Conservation (phyloP, 352 stramenopile genomes). For the Pythium volutum region DNA sequence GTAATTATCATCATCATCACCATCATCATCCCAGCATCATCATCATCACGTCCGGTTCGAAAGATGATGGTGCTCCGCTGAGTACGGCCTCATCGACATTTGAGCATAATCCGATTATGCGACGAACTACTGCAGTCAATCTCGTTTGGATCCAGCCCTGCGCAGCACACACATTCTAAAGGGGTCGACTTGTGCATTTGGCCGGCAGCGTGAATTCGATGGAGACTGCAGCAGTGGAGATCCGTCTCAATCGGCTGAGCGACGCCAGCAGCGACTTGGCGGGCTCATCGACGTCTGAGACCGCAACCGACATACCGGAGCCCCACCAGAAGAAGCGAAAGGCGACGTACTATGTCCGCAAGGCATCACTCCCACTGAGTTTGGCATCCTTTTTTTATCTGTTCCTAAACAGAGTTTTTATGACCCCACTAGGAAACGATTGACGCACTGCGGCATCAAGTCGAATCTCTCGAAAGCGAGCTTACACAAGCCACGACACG, state of each 20-base stretch:
- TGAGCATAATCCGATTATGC: too few relatives aligned
- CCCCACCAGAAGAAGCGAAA: constrained; percentile 8
- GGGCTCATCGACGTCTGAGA: not conserved
- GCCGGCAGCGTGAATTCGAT: too few relatives aligned
- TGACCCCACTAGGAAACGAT: constrained; percentile 1
- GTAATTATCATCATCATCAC: not conserved
- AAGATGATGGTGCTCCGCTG: too few relatives aligned
- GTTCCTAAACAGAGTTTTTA: not conserved
- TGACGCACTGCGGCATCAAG: not conserved
- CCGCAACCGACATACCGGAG: not conserved
- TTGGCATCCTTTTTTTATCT: not conserved
- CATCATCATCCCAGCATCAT: not conserved
- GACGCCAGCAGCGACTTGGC: not conserved
- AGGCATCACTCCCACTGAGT: not conserved
- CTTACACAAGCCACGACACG: not conserved
- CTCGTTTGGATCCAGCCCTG: too few relatives aligned
- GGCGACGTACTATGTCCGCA: constrained; percentile 10
- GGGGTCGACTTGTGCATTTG: too few relatives aligned
- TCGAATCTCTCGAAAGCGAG: not conserved
- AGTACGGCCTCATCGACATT: too few relatives aligned
- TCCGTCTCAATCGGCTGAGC: not conserved
- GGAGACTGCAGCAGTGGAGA: too few relatives aligned
- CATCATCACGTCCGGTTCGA: not conserved
- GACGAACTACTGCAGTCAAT: too few relatives aligned
- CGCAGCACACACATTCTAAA: too few relatives aligned